Conservation (phyloP, 1,284 basidiomycete species). For the Puccinia polysora region DNA sequence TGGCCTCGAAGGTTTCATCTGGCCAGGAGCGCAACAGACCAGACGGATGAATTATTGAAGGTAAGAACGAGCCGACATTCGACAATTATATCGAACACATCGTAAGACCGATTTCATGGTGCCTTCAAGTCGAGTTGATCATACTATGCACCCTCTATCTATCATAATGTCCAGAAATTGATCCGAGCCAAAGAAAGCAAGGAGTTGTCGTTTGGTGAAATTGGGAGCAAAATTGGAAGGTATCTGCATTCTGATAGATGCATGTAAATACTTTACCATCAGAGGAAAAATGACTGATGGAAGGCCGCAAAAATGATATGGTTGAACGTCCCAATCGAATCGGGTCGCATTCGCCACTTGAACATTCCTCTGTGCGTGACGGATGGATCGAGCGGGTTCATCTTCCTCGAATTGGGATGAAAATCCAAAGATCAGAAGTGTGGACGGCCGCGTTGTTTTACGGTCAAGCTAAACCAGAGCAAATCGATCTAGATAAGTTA, state of each 20-base stretch:
- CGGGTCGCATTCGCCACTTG: too few relatives aligned
- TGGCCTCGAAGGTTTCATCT: constrained; percentile 4
- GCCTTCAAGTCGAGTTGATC: not conserved
- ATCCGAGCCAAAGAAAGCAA: constrained; percentile 16
- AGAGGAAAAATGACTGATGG: not conserved
- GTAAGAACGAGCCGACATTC: not conserved
- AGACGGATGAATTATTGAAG: constrained; percentile 21
- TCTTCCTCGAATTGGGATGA: too few relatives aligned
- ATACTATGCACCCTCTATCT: not conserved
- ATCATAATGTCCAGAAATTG: constrained; percentile 29
- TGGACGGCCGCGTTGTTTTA: constrained; percentile 37
- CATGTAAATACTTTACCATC: not conserved
- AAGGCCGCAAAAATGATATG: not conserved
- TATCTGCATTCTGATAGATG: not conserved
- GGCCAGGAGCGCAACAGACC: not conserved
- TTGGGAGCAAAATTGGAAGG: constrained; percentile 26
- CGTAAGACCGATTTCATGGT: not conserved
- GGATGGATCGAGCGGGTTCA: too few relatives aligned
- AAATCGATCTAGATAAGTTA: constrained; percentile 10
- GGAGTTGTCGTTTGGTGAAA: constrained; percentile 24
- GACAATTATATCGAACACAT: not conserved
- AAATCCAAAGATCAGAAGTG: constrained; percentile 35
- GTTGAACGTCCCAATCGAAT: too few relatives aligned
- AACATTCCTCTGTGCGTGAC: too few relatives aligned
- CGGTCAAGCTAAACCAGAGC: constrained; percentile 32